Evolutionary conservation across 179 eudicot species (phyloP).

Genomic region (Silene coronaria): DNA sequence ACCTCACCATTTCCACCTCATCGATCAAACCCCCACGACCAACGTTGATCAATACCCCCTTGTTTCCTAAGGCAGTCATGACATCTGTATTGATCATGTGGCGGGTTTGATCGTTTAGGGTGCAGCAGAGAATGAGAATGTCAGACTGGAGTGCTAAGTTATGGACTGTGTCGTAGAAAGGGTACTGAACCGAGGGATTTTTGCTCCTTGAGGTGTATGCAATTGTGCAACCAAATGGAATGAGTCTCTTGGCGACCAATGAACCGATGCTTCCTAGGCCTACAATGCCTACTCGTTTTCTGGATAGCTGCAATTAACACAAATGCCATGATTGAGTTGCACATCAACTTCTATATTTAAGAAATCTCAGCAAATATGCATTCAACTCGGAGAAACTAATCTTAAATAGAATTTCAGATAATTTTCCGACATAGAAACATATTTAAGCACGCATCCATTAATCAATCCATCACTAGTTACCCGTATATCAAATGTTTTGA

Average conservation of each 20-base stretch:
- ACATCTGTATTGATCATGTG: slow-evolving; percentile 54
- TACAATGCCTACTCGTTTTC: slow-evolving; percentile 57
- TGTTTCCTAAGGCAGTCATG: slow-evolving; percentile 47
- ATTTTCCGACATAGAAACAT: too few species aligned
- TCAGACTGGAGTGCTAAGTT: slow-evolving; percentile 44
- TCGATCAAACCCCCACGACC: slow-evolving; percentile 63
- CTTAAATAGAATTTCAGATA: too few species aligned
- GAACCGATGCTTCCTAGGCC: slow-evolving; percentile 75
- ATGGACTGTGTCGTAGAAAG: slow-evolving; percentile 33
- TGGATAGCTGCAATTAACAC: slow-evolving; percentile 42
- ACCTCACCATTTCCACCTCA: slow-evolving; percentile 49
- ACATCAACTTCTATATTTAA: too few species aligned
- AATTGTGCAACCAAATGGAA: slow-evolving; percentile 53
- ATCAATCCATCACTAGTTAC: too few species aligned
- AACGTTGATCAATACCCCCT: slow-evolving; percentile 51
- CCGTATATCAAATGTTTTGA: too few species aligned
- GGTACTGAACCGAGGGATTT: slow-evolving; percentile 37
- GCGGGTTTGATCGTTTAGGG: slow-evolving; percentile 45
- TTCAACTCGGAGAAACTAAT: too few species aligned
- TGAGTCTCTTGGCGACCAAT: slow-evolving; percentile 44
- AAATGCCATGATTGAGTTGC: neutral
- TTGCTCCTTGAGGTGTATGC: slow-evolving; percentile 57
- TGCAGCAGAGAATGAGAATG: slow-evolving; percentile 45
- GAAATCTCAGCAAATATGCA: too few species aligned
- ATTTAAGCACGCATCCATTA: too few species aligned